phyloP scores from a whole-genome alignment of 306 rosid genomes.

The Rosa rugosa region DNA sequence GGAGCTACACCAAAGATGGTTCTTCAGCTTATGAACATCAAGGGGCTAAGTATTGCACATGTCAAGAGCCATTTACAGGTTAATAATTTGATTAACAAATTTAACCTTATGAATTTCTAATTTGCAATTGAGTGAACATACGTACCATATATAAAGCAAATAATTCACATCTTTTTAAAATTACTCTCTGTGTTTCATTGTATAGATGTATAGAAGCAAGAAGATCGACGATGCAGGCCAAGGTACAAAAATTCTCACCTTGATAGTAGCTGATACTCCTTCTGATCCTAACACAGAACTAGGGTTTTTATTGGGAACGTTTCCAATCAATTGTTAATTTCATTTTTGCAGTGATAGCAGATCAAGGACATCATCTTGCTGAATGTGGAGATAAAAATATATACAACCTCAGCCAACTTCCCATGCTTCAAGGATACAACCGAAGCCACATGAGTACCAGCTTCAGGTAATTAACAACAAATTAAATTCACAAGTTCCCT shows the following conservation, averaged over 20 bases:
- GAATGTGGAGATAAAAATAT: slow-evolving; percentile 74
- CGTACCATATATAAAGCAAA: neutral
- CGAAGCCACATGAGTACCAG: slow-evolving; percentile 43
- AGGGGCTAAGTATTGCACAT: slow-evolving; percentile 88
- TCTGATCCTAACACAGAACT: neutral
- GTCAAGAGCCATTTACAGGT: slow-evolving; percentile 99
- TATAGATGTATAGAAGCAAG: slow-evolving; percentile 91
- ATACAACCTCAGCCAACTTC: slow-evolving; percentile 76
- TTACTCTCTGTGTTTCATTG: neutral
- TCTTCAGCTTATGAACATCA: slow-evolving; percentile 94
- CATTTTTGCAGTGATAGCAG: slow-evolving; percentile 43
- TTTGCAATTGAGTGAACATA: neutral
- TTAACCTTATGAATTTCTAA: neutral
- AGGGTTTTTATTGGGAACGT: slow-evolving; percentile 20
- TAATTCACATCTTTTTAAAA: neutral
- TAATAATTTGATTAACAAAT: neutral
- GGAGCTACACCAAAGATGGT: slow-evolving; percentile 98
- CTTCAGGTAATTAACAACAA: slow-evolving; percentile 36
- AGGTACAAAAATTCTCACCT: slow-evolving; percentile 39
- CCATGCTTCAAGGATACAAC: slow-evolving; percentile 80
- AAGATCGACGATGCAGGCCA: slow-evolving; percentile 64
- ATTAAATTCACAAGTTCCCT: neutral
- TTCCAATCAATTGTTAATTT: slow-evolving; percentile 1
- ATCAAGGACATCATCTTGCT: slow-evolving; percentile 55
- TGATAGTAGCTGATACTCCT: neutral